phyloP scores from a whole-genome alignment of 1,284 basidiomycete genomes.

The Cryptococcus sp. region DNA sequence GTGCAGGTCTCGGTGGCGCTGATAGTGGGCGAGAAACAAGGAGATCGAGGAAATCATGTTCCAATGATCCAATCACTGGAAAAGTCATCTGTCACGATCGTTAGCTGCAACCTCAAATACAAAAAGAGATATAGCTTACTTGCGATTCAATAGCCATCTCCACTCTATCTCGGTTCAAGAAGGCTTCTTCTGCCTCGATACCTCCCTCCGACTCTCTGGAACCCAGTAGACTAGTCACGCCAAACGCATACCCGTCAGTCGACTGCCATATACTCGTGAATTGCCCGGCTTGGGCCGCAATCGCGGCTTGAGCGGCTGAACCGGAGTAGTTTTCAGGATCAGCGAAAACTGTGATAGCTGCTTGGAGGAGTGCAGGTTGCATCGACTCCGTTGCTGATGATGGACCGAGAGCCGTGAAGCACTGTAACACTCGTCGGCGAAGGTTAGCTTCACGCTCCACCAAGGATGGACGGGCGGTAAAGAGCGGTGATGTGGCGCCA shows the following conservation, averaged over 20 bases:
- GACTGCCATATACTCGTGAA: conserved; percentile 86
- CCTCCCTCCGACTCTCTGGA: conserved; percentile 46
- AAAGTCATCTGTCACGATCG: conserved; percentile 62
- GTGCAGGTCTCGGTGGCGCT: conserved; percentile 58
- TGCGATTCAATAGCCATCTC: conserved; percentile 73
- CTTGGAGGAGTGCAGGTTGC: conserved; percentile 78
- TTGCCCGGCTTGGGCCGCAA: conserved; percentile 79
- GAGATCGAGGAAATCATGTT: conserved; percentile 80
- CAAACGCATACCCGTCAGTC: conserved; percentile 88
- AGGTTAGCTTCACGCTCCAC: conserved; percentile 80
- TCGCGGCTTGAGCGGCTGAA: conserved; percentile 87
- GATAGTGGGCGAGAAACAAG: conserved; percentile 52
- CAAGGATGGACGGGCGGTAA: conserved; percentile 62
- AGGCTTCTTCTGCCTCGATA: conserved; percentile 57
- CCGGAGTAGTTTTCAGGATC: conserved; percentile 69
- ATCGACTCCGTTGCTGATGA: conserved; percentile 77
- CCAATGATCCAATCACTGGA: conserved; percentile 79
- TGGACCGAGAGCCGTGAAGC: conserved; percentile 78
- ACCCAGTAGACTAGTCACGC: conserved; percentile 69
- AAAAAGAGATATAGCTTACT: conserved; percentile 55
- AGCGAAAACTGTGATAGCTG: conserved; percentile 79
- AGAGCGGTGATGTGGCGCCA: conserved; percentile 45
- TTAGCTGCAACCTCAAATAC: not conserved
- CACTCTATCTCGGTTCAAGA: conserved; percentile 72
- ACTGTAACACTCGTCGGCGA: conserved; percentile 82